Percentiles rank a stretch among this genome's conserved stretches.
These are phyloP conservation scores for Chalciporus chontae DNA, from an alignment of 768 basidiomycete species.

Conservation along the genomic window DNA sequence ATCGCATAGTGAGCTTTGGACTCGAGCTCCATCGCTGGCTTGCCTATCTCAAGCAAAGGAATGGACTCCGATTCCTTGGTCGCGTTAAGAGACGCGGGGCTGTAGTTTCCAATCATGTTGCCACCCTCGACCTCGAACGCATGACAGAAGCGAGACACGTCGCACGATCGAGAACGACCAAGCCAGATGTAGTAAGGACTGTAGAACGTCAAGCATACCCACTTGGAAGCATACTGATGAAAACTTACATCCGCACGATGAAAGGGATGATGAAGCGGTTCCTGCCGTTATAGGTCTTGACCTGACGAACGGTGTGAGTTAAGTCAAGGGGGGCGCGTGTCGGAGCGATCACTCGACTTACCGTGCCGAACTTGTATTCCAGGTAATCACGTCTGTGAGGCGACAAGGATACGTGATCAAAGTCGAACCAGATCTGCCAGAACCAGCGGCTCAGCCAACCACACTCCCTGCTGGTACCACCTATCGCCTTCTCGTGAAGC, in stretches of 20 bases:
- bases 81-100: constrained; percentile 35
- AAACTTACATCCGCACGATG: constrained; percentile 57
- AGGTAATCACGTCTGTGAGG: constrained; percentile 66
- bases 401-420: constrained; percentile 51
- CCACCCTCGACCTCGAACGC: constrained; percentile 64
- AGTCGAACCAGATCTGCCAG: constrained; percentile 73
- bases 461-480: constrained; percentile 56
- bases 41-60: constrained; percentile 42
- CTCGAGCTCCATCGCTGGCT: constrained; percentile 30
- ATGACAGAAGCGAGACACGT: constrained; percentile 52
- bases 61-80: constrained; percentile 35
- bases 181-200: constrained; percentile 77
- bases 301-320: constrained; percentile 22
- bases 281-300: constrained; percentile 69
- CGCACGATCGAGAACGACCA: constrained; percentile 60
- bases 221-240: constrained; percentile 3
- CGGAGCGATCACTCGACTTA: constrained; percentile 26
- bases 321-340: background rate
- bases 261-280: constrained; percentile 68
- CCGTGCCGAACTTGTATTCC: constrained; percentile 76
- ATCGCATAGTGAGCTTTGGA: constrained; percentile 34
- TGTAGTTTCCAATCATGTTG: constrained; percentile 51
- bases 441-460: constrained; percentile 71
- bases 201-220: background rate
- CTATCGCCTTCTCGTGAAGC: constrained; percentile 58